phyloP scores from a whole-genome alignment of 345 rosid genomes.

The Aethionema arabicum region DNA sequence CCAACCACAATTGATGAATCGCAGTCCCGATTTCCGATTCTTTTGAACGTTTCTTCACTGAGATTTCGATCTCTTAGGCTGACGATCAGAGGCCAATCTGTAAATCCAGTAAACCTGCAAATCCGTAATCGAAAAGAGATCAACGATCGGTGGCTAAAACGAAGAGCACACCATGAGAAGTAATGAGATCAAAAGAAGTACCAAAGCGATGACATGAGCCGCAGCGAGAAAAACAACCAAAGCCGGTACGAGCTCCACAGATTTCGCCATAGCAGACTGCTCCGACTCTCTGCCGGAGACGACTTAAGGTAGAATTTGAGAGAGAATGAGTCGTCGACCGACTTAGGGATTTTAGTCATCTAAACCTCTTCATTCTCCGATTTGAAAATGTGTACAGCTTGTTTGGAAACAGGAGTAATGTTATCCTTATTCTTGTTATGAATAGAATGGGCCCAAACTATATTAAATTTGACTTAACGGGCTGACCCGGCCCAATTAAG shows the following conservation, averaged over 20 bases:
- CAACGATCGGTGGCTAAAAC: neutral
- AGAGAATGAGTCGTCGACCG: conserved; percentile 26
- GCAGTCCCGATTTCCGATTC: neutral
- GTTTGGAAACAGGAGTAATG: conserved; percentile 17
- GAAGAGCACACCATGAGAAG: neutral
- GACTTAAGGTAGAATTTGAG: conserved; percentile 10
- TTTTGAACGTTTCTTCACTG: conserved; percentile 39
- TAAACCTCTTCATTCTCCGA: conserved; percentile 22
- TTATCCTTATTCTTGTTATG: neutral
- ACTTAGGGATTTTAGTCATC: neutral
- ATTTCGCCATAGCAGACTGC: conserved; percentile 32
- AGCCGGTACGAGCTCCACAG: conserved; percentile 59
- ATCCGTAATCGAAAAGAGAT: conserved; percentile 17
- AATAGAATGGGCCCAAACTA: conserved; percentile 2
- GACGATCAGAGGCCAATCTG: conserved; percentile 70
- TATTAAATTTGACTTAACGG: neutral
- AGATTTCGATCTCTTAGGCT: conserved; percentile 66
- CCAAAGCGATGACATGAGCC: conserved; percentile 80
- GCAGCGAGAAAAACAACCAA: conserved; percentile 64
- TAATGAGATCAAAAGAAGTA: conserved; percentile 19
- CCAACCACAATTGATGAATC: neutral
- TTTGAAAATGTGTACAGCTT: neutral
- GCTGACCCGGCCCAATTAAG: neutral
- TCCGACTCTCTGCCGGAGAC: conserved; percentile 28
- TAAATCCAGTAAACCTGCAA: conserved; percentile 77